phyloP scores from a whole-genome alignment of 805 yeast species.

The Schwanniomyces vanrijiae region DNA sequence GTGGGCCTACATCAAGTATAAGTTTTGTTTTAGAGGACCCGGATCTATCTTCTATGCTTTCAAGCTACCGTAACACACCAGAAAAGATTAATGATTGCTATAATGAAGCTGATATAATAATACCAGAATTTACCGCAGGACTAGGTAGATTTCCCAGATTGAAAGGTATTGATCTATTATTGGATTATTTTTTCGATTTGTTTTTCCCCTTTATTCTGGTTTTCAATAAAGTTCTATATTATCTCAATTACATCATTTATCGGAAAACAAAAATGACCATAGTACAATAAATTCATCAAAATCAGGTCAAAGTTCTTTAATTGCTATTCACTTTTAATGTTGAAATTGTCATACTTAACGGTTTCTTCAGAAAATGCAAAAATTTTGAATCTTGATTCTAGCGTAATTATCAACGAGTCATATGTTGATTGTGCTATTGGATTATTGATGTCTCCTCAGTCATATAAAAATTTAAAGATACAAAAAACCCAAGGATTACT shows the following conservation, averaged over 20 bases:
- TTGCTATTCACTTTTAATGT: not conserved
- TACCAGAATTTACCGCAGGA: not conserved
- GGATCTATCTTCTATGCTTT: not conserved
- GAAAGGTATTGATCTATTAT: not conserved
- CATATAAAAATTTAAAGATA: not conserved
- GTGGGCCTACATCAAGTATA: slow-evolving; percentile 2
- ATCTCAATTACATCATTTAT: not conserved
- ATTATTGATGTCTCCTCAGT: not conserved
- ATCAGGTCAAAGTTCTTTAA: not conserved
- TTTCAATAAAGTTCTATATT: slow-evolving; percentile 1
- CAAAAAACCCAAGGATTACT: slow-evolving; percentile 5
- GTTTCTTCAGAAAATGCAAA: too few relatives aligned
- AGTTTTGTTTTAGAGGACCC: not conserved
- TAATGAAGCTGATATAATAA: not conserved
- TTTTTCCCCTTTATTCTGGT: not conserved
- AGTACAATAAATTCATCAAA: not conserved
- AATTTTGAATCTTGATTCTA: not conserved
- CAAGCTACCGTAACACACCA: not conserved
- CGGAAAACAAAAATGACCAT: not conserved
- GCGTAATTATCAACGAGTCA: not conserved
- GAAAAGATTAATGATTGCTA: not conserved
- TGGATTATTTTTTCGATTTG: not conserved
- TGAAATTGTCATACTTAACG: too few relatives aligned
- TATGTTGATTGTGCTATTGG: slow-evolving; percentile 1
- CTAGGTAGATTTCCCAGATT: slow-evolving; percentile 1